Conservation (phyloP, 2,329 filamentous ascomycete species). For the Colletotrichum musicola region DNA sequence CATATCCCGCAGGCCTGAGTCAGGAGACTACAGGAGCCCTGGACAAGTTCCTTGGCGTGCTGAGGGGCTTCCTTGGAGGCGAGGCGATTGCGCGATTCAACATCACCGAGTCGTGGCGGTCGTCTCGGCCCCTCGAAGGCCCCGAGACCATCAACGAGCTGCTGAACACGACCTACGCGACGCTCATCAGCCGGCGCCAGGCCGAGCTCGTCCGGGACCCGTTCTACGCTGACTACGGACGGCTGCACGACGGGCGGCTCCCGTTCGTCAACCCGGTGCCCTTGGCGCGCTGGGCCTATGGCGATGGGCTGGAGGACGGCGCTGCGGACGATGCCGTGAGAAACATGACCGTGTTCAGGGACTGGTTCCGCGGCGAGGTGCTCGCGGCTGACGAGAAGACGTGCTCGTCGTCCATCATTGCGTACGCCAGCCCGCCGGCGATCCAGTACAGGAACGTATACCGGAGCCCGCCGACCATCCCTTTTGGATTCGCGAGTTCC, state of each 20-base stretch:
- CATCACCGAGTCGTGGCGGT: slow-evolving; percentile 43
- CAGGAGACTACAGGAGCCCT: slow-evolving; percentile 24
- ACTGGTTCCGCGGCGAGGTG: slow-evolving; percentile 60
- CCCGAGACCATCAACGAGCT: slow-evolving; percentile 33
- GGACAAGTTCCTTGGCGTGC: slow-evolving; percentile 44
- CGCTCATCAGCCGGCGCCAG: slow-evolving; percentile 52
- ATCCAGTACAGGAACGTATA: neutral
- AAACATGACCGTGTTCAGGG: slow-evolving; percentile 63
- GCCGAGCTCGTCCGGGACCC: slow-evolving; percentile 50
- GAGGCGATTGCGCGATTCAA: slow-evolving; percentile 38
- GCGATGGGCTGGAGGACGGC: neutral
- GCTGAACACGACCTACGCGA: slow-evolving; percentile 50
- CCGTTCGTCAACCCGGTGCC: slow-evolving; percentile 18
- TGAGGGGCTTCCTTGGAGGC: slow-evolving; percentile 45
- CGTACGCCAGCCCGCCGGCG: neutral
- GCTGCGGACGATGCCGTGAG: slow-evolving; percentile 53
- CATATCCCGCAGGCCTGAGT: neutral
- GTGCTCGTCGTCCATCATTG: slow-evolving; percentile 32
- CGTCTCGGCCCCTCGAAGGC: neutral
- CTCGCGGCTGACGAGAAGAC: slow-evolving; percentile 48
- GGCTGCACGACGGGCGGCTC: neutral
- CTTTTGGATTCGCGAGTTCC: slow-evolving; percentile 54
- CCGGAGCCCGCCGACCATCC: slow-evolving; percentile 39
- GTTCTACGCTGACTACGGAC: slow-evolving; percentile 53
- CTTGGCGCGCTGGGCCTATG: slow-evolving; percentile 3